These are phyloP conservation scores for Reticulascus tulasneorum DNA, from an alignment of 2,329 filamentous ascomycete species.

Conservation along the genomic window DNA sequence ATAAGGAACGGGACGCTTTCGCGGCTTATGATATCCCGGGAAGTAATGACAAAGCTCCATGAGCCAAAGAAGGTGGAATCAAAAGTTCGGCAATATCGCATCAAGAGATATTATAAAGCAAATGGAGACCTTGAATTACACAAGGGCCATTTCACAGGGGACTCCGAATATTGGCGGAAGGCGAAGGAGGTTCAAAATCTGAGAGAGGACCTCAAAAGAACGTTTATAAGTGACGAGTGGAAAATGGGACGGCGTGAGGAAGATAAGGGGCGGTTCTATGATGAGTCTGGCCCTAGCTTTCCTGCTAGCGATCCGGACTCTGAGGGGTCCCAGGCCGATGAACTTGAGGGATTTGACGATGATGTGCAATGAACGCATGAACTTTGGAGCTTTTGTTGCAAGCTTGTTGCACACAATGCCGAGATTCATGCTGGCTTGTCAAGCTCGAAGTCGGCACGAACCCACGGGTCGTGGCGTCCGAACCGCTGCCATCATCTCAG, in stretches of 20 bases:
- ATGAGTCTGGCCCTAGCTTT: too few species aligned
- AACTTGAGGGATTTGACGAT: too few species aligned
- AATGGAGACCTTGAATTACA: background rate
- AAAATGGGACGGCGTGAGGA: conserved; percentile 5
- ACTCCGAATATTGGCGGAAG: background rate
- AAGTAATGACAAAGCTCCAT: conserved; percentile 1
- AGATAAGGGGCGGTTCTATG: conserved; percentile 1
- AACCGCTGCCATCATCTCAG: too few species aligned
- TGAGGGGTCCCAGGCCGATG: too few species aligned
- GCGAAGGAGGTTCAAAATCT: conserved; percentile 2
- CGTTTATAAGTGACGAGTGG: conserved; percentile 4
- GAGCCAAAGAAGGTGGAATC: background rate
- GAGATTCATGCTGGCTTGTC: too few species aligned
- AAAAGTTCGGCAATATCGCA: conserved; percentile 2
- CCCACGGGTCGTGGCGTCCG: too few species aligned
- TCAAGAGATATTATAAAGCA: conserved; percentile 1
- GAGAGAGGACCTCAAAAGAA: background rate
- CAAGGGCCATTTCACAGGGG: background rate
- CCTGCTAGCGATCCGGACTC: too few species aligned
- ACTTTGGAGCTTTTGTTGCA: too few species aligned
- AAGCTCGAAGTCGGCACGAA: too few species aligned
- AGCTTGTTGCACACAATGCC: too few species aligned
- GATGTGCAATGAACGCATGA: too few species aligned
- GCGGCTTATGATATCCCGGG: conserved; percentile 2
- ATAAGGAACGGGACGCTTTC: conserved; percentile 1